A percentile compares a stretch with the other conserved stretches of the same genome.
These are phyloP conservation scores for Zymoseptoria pseudotritici DNA, from an alignment of 2,329 filamentous ascomycete species.

Conservation along the genomic window DNA sequence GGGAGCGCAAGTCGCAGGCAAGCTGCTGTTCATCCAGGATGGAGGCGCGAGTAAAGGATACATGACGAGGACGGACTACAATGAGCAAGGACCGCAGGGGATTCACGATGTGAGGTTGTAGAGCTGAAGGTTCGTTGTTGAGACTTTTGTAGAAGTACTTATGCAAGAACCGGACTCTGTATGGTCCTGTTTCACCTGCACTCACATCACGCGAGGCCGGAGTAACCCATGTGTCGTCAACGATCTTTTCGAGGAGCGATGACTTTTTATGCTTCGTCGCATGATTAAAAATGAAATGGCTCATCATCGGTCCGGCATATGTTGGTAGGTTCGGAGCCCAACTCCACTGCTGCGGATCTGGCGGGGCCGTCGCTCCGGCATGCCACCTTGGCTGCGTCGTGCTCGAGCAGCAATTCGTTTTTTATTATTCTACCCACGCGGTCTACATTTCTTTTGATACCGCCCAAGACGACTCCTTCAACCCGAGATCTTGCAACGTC, in stretches of 20 bases:
- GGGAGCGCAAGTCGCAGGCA: conserved; percentile 78
- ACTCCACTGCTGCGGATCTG: background rate
- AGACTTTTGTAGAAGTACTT: background rate
- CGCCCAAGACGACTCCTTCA: background rate
- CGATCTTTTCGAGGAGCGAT: background rate
- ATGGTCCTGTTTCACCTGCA: background rate
- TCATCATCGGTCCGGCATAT: background rate
- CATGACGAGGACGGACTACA: conserved; percentile 61
- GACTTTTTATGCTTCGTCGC: background rate
- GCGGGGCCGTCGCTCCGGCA: background rate
- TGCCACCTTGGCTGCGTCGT: background rate
- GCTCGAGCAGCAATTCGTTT: background rate
- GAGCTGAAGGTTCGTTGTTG: background rate
- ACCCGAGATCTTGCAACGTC: background rate
- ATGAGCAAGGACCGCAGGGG: conserved; percentile 56
- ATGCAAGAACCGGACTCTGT: background rate
- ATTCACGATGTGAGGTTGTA: conserved; percentile 48
- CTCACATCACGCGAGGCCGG: too few relatives aligned
- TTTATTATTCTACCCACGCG: background rate
- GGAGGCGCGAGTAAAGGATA: conserved; percentile 61
- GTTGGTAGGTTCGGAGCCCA: background rate
- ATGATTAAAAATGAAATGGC: background rate
- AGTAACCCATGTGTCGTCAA: background rate
- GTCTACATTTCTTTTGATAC: background rate
- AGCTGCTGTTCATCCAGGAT: conserved; percentile 63